Evolutionary conservation across 768 basidiomycete genomes (phyloP).

Genomic region (Naematelia aurantialba): DNA sequence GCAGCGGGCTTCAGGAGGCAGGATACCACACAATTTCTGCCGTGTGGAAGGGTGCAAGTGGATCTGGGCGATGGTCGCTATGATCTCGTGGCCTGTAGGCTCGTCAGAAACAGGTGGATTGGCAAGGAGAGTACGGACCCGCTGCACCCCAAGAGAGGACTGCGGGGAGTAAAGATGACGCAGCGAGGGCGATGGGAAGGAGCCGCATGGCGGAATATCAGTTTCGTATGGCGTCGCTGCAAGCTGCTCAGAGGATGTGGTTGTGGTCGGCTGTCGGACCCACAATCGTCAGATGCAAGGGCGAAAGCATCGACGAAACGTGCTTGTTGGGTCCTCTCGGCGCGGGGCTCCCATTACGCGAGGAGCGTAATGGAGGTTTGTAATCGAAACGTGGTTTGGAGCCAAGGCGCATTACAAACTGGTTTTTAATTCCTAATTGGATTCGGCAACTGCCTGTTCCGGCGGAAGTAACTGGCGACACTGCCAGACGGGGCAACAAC

Average conservation of each 20-base stretch:
- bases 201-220: not conserved
- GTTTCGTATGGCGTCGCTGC: too few species aligned
- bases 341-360: too few species aligned
- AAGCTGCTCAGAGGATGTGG: too few species aligned
- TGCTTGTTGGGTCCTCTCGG: too few species aligned
- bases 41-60: constrained; percentile 72
- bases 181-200: not conserved
- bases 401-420: not conserved
- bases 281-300: too few species aligned
- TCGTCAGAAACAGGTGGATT: not conserved
- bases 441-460: not conserved
- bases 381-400: too few species aligned
- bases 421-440: not conserved
- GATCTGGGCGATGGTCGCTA: constrained; percentile 91
- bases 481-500: not conserved
- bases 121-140: constrained; percentile 24
- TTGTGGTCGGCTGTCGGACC: too few species aligned
- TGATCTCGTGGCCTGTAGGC: constrained; percentile 74
- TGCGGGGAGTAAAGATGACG: constrained; percentile 19
- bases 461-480: not conserved
- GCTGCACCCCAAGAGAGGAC: constrained; percentile 49
- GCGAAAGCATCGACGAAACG: too few species aligned
- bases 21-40: constrained; percentile 65
- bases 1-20: constrained; percentile 60
- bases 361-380: too few species aligned